A percentile compares a stretch with the other conserved stretches of the same genome.
These are phyloP conservation scores for Colletotrichum karsti DNA, from an alignment of 2,329 filamentous ascomycete species.

Conservation along the genomic window DNA sequence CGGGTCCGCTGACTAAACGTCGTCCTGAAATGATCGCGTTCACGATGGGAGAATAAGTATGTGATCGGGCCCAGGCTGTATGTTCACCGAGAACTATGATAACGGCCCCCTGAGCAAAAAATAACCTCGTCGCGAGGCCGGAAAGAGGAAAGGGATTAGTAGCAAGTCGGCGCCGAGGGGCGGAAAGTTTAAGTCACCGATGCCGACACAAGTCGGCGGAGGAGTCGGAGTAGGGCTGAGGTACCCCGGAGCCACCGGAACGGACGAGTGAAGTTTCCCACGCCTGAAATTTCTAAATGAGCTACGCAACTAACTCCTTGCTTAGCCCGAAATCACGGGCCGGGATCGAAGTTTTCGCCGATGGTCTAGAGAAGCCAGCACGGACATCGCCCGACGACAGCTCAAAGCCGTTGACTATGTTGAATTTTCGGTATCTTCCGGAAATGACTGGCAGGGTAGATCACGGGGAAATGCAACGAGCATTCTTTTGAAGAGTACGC, in stretches of 20 bases:
- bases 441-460: neutral
- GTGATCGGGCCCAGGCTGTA: too few relatives aligned
- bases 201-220: neutral
- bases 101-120: neutral
- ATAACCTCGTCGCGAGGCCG: neutral
- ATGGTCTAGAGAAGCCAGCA: neutral
- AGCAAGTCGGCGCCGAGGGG: neutral
- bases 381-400: neutral
- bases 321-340: neutral
- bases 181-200: constrained; percentile 3
- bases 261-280: neutral
- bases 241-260: neutral
- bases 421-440: neutral
- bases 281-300: neutral
- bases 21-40: too few relatives aligned
- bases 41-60: too few relatives aligned
- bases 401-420: neutral
- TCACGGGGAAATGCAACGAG: neutral
- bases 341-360: constrained; percentile 1
- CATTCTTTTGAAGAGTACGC: neutral
- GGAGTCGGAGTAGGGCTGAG: neutral
- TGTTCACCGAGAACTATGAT: neutral
- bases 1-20: too few relatives aligned
- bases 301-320: neutral
- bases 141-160: neutral